Base-by-base conservation (phyloP, 495 filamentous ascomycete genomes). In the Xylaria nigripes region DNA sequence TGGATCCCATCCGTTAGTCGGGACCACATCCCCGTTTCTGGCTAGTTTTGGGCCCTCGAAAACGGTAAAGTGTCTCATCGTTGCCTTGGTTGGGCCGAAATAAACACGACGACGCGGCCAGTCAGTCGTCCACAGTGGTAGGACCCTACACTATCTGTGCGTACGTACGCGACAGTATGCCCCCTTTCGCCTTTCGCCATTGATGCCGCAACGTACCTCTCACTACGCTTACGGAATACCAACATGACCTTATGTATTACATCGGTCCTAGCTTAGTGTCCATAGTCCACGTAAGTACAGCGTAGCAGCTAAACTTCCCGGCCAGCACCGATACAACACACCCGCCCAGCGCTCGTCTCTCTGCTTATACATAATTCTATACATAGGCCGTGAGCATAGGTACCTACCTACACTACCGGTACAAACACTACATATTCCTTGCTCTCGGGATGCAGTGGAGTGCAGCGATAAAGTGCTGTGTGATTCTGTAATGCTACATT, bases 81-180 rank as follows among this genome's bases (percentile, higher is more conserved):
- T 24, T 19, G 18, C 30, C 53, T 45, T 43, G 53, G 53, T 55
- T 55, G 53, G 53, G 53, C 52, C 52, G 52, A 45, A 45, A 45
- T 25, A 45, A 24, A 45, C 12, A 24, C 3, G 6, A 16, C 16
- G 18, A 4, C 5, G 21, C 41, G 41, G 32, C 32, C 32, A 30
- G 27, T 30, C 27, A 30, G 4, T 30, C 27, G 27, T 5, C 27
- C 27, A 30, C 27, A 10, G 27, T 10, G 4, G 27, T 4, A 30
- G 15, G 32, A 9, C 32, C 32, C 2, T 36, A n/a, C 32, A 36
- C 32, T 5, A 36, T 5, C 15, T 36, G 32, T 36, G 6, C 6
- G 32, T 12, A 36, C 32, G 13, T 13, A 36, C 32, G 32, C 32
- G n/a, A n/a, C 32, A 19, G 16, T 7, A 5, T 2, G 1, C 34